Conservation (phyloP, 768 basidiomycete species). For the Wakefieldia striispora region DNA sequence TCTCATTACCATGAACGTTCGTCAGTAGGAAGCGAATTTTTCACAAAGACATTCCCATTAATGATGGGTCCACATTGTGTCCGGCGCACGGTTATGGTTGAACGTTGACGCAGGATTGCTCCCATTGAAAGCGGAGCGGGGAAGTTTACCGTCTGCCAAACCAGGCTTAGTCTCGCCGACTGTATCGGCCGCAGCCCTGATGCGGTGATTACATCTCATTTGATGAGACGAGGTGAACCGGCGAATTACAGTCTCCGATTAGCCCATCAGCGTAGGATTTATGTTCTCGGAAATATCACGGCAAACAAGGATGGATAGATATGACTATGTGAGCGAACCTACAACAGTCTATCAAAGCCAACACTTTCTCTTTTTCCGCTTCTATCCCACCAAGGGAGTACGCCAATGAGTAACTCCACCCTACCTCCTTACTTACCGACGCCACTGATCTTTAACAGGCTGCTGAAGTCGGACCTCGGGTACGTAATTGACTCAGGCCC, state of each 20-base stretch:
- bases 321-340: constrained; percentile 5
- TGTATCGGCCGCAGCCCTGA: constrained; percentile 18
- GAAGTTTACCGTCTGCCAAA: constrained; percentile 3
- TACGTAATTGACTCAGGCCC: constrained; percentile 11
- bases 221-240: constrained; percentile 1
- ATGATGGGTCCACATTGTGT: not conserved
- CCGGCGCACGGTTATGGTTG: not conserved
- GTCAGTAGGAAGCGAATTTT: not conserved
- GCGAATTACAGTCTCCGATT: constrained; percentile 2
- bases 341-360: constrained; percentile 6
- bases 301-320: not conserved
- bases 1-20: constrained; percentile 9
- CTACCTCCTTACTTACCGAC: constrained; percentile 7
- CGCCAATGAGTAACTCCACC: not conserved
- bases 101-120: not conserved
- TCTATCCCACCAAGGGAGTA: not conserved
- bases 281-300: not conserved
- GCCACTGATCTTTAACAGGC: constrained; percentile 12
- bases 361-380: not conserved
- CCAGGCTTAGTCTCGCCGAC: constrained; percentile 9
- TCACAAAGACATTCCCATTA: constrained; percentile 1
- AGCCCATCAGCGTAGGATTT: not conserved
- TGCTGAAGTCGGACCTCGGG: not conserved
- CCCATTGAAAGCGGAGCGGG: not conserved
- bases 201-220: constrained; percentile 4